Evolutionary conservation across 176 grass and related monocot species (phyloP).

Genomic region (Oryza officinalis): DNA sequence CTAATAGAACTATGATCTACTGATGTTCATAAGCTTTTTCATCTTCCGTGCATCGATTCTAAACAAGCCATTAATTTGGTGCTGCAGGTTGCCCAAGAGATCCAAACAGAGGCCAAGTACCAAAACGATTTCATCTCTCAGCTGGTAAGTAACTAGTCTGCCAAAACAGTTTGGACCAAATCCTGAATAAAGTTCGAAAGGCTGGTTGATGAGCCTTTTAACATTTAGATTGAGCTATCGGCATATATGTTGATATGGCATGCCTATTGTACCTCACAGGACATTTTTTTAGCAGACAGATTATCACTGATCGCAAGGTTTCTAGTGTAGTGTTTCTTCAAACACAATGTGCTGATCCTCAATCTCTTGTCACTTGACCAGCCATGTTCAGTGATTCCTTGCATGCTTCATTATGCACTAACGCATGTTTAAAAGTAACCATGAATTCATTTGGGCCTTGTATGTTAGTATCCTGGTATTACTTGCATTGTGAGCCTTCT

Average conservation of each 20-base stretch:
- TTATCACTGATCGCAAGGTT: background rate
- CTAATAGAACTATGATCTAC: background rate
- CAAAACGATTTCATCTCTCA: constrained; percentile 85
- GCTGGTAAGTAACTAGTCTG: constrained; percentile 49
- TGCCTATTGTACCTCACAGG: background rate
- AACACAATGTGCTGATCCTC: background rate
- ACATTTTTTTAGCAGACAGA: background rate
- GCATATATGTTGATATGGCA: background rate
- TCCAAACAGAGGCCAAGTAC: constrained; percentile 75
- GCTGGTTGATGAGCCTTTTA: background rate
- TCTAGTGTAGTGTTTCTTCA: background rate
- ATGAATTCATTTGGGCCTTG: background rate
- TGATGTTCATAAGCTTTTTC: background rate
- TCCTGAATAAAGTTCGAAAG: background rate
- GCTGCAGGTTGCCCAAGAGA: constrained; percentile 81
- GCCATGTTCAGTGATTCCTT: background rate
- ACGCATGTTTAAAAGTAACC: background rate
- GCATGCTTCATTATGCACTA: background rate
- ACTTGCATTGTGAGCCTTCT: background rate
- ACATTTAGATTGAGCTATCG: background rate
- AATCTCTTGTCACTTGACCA: background rate
- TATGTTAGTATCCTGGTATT: background rate
- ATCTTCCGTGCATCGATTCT: background rate
- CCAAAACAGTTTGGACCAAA: background rate
- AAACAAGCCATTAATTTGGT: background rate